Base-by-base conservation (phyloP, 768 basidiomycete genomes). In the Lactifluus hygrophoroides region DNA sequence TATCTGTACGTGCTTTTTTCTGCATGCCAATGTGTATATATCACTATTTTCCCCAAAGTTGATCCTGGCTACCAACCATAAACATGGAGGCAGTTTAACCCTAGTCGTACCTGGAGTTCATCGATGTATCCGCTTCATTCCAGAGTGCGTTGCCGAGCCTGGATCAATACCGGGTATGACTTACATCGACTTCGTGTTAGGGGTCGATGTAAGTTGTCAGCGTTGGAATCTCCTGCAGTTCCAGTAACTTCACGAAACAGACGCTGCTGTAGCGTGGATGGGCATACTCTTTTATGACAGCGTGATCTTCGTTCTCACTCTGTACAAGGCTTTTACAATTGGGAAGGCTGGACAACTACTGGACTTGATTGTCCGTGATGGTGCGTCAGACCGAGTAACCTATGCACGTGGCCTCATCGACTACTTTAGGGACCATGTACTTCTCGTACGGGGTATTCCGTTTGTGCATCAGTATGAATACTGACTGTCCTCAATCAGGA, bases 321-420 rank as follows among this genome's bases (percentile, higher is more conserved):
- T 59, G 32, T 50, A 49, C 46, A 59, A 49, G 25, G 58, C 58
- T 2, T 28, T 54, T 27, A 23, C n/a, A 40, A 54, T 59, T 5
- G 52, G 58, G 25, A 54, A 14, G 10, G 32, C 5, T 10, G 10
- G 5, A 32, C 32, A 10, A 32, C 32, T 32, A 10, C 32, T 32
- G 5, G 32, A 32, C 10, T 5, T 10, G 32, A 32, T 32, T 32
- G 32, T 32, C 32, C 32, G 32, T 32, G 32, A 59, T 19, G 52
- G 58, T 59, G 25, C 6, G 58, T 49, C 34, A 1, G 25, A 23
- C 16, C 17, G 3, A 16, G 27, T 21, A 17, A 5, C 4, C 16
- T 23, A 8, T 5, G 14, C 40, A 35, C 14, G 19, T 10, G 21
- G 27, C 6, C 14, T 49, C 5, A 59, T 17, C n/a, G 11, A 21